These are phyloP conservation scores for Trametes cingulata DNA, from an alignment of 768 basidiomycete genomes.

Conservation along the genomic window DNA sequence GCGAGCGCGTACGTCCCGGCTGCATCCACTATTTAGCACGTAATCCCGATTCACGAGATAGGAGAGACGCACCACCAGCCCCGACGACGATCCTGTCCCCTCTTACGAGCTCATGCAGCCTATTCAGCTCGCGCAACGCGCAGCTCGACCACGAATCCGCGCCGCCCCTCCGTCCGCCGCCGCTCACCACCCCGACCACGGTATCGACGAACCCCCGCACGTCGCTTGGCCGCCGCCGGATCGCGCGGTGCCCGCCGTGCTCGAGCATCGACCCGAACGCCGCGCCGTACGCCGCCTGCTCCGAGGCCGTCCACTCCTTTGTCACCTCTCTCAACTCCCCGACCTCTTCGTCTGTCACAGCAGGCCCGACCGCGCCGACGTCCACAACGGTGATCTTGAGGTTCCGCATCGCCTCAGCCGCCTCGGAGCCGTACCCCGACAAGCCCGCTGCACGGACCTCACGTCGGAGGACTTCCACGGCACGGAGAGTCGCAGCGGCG, in stretches of 20 bases:
- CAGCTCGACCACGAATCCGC: background rate
- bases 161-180: constrained; percentile 53
- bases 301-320: constrained; percentile 66
- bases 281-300: constrained; percentile 70
- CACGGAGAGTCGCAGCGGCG: constrained; percentile 71
- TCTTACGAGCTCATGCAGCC: constrained; percentile 54
- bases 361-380: constrained; percentile 56
- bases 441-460: constrained; percentile 63
- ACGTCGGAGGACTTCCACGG: constrained; percentile 68
- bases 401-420: constrained; percentile 59
- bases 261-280: constrained; percentile 58
- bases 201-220: constrained; percentile 58
- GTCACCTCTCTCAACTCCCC: constrained; percentile 32
- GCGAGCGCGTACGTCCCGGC: constrained; percentile 71
- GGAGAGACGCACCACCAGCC: constrained; percentile 64
- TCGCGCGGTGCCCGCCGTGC: constrained; percentile 40
- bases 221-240: constrained; percentile 56
- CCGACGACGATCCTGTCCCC: constrained; percentile 75
- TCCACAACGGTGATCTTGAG: constrained; percentile 73
- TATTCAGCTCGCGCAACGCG: constrained; percentile 42
- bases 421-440: constrained; percentile 54
- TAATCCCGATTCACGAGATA: background rate
- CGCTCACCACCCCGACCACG: constrained; percentile 60
- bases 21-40: constrained; percentile 30
- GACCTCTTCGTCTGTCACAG: constrained; percentile 20